Base-by-base conservation (phyloP, 495 filamentous ascomycete genomes). In the Haplographium delicatum region DNA sequence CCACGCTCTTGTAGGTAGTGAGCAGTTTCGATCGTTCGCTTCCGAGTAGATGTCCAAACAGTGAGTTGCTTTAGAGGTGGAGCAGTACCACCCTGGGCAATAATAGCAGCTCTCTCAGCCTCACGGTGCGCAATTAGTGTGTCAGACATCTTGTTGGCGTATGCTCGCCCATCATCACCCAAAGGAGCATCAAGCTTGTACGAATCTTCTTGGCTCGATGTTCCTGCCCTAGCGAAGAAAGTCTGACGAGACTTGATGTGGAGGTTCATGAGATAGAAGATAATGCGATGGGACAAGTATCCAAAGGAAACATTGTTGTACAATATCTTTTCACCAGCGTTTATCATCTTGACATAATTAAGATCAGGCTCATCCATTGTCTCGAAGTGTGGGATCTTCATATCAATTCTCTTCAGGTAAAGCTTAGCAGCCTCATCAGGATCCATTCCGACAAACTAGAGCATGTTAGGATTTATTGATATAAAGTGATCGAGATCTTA, bases 311-410 rank as follows among this genome's bases (percentile, higher is more conserved):
- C 86, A 56, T 96, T 96, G 72, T 97, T 99, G 58, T 96, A 87
- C 49, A 87, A 83, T 48, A 97, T 79, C 39, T 83, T 72, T 65
- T 94, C 83, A n/a, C 94, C 94, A 6, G 94, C 94, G 61, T 99
- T 97, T 57, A 95, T 94, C 90, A 99, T 95, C 80, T 96, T 97
- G 74, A 97, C 89, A 63, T 89, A 99, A 61, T 96, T 96, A 48
- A 97, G 72, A 51, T 96, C 89, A 24, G 77, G 73, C 61, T 97
- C 93, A 57, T 91, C 78, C 90, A 99, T 97, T 0, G 89, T 95
- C 68, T 97, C 91, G 58, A 96, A 97, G 50, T 90, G 82, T 18
- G 94, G 94, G 44, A 97, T 97, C 50, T 93, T 89, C 39, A 85
- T 83, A 45, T 86, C 80, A 61, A 97, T 96, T 22, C 94, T 84